Evolutionary conservation across 805 yeast genomes (phyloP).

Genomic region (Isabelozyma rhagii): DNA sequence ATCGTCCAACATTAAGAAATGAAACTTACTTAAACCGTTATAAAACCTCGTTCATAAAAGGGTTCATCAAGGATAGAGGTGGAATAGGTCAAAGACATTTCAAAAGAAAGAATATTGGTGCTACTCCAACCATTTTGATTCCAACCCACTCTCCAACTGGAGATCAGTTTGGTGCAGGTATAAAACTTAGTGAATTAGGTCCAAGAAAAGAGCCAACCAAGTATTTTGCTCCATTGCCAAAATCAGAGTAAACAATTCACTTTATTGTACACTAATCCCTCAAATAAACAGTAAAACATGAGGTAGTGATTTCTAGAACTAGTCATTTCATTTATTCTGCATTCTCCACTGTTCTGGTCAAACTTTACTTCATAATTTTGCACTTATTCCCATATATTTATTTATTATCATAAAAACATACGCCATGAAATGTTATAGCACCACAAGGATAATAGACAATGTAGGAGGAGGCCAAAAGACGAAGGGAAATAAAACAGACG

Average conservation of each 20-base stretch:
- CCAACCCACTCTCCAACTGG: slow-evolving; percentile 41
- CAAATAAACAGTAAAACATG: background rate
- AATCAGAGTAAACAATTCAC: background rate
- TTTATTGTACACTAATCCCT: background rate
- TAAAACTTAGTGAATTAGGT: slow-evolving; percentile 40
- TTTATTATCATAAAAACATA: background rate
- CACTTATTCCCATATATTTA: background rate
- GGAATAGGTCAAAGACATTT: slow-evolving; percentile 43
- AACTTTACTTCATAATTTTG: background rate
- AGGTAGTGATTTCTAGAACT: background rate
- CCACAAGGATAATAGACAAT: no score
- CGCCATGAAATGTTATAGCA: background rate
- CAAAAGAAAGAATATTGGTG: slow-evolving; percentile 29
- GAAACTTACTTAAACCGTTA: slow-evolving; percentile 36
- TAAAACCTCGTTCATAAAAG: slow-evolving; percentile 40
- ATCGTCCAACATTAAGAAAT: slow-evolving; percentile 31
- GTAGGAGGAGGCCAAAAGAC: no score
- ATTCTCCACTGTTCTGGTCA: background rate
- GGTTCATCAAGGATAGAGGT: slow-evolving; percentile 41
- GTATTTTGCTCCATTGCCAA: slow-evolving; percentile 34
- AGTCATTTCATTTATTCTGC: background rate
- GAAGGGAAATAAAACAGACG: no score
- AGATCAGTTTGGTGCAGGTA: slow-evolving; percentile 42
- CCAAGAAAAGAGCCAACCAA: slow-evolving; percentile 43
- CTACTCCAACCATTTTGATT: slow-evolving; percentile 31